Conservation (phyloP, 495 filamentous ascomycete species). For the Penicillium verhagenii region DNA sequence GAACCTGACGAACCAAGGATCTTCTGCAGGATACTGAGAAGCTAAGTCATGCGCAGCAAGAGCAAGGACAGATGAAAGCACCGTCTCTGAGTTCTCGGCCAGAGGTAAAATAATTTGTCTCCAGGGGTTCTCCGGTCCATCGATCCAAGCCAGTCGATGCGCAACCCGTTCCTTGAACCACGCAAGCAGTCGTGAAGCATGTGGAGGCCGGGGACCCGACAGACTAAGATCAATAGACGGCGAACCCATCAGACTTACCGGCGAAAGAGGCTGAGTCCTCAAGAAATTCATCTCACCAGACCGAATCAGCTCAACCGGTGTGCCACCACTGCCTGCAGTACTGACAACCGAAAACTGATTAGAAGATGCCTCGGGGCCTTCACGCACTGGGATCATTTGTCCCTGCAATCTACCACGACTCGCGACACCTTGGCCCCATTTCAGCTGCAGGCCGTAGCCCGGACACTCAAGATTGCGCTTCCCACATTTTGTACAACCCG, state of each 20-base stretch:
- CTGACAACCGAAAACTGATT: background rate
- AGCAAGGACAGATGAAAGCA: constrained; percentile 28
- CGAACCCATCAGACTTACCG: background rate
- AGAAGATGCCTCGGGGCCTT: background rate
- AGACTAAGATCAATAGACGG: constrained; percentile 9
- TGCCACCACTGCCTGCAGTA: background rate
- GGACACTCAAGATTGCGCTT: constrained; percentile 45
- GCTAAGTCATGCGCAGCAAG: constrained; percentile 25
- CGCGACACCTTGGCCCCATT: constrained; percentile 36
- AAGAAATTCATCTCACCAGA: background rate
- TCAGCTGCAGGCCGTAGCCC: constrained; percentile 43
- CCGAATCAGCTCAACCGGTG: no score
- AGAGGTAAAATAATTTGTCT: constrained; percentile 24
- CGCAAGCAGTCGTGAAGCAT: constrained; percentile 15
- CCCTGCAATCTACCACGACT: constrained; percentile 34
- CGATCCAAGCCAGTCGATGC: constrained; percentile 24
- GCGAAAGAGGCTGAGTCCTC: background rate
- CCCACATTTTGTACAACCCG: constrained; percentile 24
- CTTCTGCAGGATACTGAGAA: constrained; percentile 12
- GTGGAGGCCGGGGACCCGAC: constrained; percentile 3
- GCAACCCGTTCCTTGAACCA: constrained; percentile 26
- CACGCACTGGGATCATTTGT: constrained; percentile 8
- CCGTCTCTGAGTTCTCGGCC: constrained; percentile 21
- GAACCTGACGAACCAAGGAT: constrained; percentile 9
- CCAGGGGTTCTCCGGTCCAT: constrained; percentile 25